These are phyloP conservation scores for Aspergillus terreus DNA, from an alignment of 2,329 filamentous ascomycete species.

Conservation along the genomic window DNA sequence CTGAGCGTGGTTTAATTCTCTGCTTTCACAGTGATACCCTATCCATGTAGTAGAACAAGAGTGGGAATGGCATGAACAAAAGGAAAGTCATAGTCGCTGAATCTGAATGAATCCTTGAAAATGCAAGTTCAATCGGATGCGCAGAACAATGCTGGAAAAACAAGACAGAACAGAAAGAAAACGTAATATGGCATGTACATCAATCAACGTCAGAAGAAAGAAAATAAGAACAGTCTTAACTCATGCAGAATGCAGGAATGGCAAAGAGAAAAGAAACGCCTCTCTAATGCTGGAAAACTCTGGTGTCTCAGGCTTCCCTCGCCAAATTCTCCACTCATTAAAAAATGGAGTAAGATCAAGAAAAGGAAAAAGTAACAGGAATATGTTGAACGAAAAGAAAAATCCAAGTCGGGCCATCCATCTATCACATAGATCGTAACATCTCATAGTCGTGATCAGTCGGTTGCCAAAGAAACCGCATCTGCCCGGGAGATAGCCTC, in stretches of 20 bases:
- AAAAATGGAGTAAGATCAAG: constrained; percentile 6
- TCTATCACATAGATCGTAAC: constrained; percentile 42
- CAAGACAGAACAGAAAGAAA: constrained; percentile 61
- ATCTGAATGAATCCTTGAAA: constrained; percentile 13
- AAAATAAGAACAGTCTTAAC: constrained; percentile 8
- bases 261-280: constrained; percentile 13
- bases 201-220: constrained; percentile 40
- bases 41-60: neutral
- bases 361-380: constrained; percentile 8
- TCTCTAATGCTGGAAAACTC: constrained; percentile 25
- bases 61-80: constrained; percentile 2
- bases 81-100: constrained; percentile 16
- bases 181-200: constrained; percentile 70
- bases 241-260: constrained; percentile 17
- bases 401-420: constrained; percentile 31
- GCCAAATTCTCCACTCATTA: constrained; percentile 5
- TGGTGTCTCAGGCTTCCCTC: constrained; percentile 17
- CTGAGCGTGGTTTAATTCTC: neutral
- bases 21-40: neutral
- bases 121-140: constrained; percentile 15
- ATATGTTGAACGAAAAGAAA: constrained; percentile 14
- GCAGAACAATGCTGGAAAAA: constrained; percentile 12
- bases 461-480: constrained; percentile 17
- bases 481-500: neutral
- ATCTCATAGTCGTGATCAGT: constrained; percentile 33